These are phyloP conservation scores for Cordyceps tenuipes DNA, from an alignment of 2,329 filamentous ascomycete genomes.

Conservation along the genomic window DNA sequence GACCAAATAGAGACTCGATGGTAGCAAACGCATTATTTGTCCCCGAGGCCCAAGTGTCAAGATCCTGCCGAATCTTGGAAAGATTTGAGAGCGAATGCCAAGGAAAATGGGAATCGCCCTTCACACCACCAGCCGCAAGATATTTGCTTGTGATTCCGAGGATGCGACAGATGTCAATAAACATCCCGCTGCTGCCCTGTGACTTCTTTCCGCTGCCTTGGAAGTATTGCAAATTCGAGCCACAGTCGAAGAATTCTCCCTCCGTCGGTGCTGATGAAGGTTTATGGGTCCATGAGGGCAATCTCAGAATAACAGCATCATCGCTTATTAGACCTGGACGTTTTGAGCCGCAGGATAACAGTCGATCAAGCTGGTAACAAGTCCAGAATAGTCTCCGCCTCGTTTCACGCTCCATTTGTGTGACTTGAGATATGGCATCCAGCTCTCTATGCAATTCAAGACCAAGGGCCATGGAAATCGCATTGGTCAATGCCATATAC, in stretches of 20 bases:
- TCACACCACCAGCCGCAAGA: slow-evolving; percentile 75
- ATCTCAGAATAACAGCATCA: slow-evolving; percentile 62
- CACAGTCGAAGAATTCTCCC: slow-evolving; percentile 72
- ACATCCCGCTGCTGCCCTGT: slow-evolving; percentile 69
- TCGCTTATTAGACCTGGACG: slow-evolving; percentile 73
- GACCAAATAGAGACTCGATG: slow-evolving; percentile 65
- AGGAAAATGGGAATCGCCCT: slow-evolving; percentile 82
- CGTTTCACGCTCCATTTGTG: slow-evolving; percentile 64
- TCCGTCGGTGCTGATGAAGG: slow-evolving; percentile 56
- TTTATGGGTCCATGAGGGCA: slow-evolving; percentile 65
- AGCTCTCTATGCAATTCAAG: slow-evolving; percentile 74
- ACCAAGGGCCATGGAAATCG: slow-evolving; percentile 74
- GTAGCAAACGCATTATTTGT: slow-evolving; percentile 73
- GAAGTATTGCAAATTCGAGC: slow-evolving; percentile 68
- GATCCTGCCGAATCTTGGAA: slow-evolving; percentile 76
- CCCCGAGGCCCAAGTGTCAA: slow-evolving; percentile 77
- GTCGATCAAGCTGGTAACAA: slow-evolving; percentile 80
- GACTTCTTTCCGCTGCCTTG: slow-evolving; percentile 60
- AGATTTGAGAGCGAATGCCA: slow-evolving; percentile 82
- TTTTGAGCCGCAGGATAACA: slow-evolving; percentile 71
- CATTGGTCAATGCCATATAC: slow-evolving; percentile 78
- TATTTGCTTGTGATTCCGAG: slow-evolving; percentile 78
- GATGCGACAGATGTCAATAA: slow-evolving; percentile 78
- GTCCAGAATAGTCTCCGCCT: slow-evolving; percentile 80
- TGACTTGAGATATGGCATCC: slow-evolving; percentile 52